phyloP scores from a whole-genome alignment of 1,139 yeast genomes.

The Debaryomycetaceae sp. region DNA sequence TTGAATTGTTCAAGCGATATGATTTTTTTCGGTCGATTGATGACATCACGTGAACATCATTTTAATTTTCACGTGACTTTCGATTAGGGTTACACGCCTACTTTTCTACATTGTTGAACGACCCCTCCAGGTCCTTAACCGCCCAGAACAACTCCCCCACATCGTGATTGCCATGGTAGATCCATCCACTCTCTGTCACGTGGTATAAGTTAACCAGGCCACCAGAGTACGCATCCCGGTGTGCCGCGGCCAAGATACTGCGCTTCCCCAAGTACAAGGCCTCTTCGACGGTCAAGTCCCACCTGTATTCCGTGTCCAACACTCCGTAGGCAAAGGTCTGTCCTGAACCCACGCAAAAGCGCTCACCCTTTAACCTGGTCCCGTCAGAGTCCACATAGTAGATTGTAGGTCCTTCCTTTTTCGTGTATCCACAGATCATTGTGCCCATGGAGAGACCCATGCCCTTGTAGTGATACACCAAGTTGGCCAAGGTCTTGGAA shows the following conservation, averaged over 20 bases:
- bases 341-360: constrained; percentile 98
- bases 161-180: constrained; percentile 88
- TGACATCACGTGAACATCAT: too few species aligned
- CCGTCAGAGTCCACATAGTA: constrained; percentile 98
- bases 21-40: too few species aligned
- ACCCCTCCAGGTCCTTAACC: constrained; percentile 74
- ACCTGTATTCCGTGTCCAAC: constrained; percentile 76
- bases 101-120: constrained; percentile 80
- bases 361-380: constrained; percentile 85
- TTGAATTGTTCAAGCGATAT: too few species aligned
- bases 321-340: constrained; percentile 99
- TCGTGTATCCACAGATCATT: constrained; percentile 95
- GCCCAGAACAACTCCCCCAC: constrained; percentile 92
- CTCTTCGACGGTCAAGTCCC: constrained; percentile 88
- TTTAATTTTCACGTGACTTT: constrained; percentile 2
- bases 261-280: constrained; percentile 93
- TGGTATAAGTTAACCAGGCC: constrained; percentile 92
- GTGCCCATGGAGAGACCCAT: constrained; percentile 99
- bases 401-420: constrained; percentile 90
- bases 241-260: constrained; percentile 94
- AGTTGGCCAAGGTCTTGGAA: constrained; percentile 80
- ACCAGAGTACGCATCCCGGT: constrained; percentile 97
- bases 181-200: constrained; percentile 91
- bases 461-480: constrained; percentile 91
- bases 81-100: constrained; percentile 12